These are phyloP conservation scores for Evernia prunastri DNA, from an alignment of 495 filamentous ascomycete genomes.

Conservation along the genomic window DNA sequence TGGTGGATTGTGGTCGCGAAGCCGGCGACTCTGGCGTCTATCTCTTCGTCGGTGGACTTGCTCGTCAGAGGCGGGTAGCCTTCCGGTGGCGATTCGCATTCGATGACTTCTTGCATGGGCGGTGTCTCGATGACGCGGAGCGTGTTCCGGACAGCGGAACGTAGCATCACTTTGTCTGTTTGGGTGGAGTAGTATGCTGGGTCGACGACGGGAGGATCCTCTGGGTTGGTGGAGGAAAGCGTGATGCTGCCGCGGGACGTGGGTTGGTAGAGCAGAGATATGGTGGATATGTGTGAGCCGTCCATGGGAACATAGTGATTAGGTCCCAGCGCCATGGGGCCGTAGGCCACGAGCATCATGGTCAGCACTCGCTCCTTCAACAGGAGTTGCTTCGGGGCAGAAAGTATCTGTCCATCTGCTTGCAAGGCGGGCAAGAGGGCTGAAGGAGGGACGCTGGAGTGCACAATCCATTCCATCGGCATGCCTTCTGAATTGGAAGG, in stretches of 20 bases:
- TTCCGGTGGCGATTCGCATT: constrained; percentile 25
- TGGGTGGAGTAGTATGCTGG: constrained; percentile 23
- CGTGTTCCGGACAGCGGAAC: constrained; percentile 25
- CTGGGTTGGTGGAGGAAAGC: not conserved
- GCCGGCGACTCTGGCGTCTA: constrained; percentile 7
- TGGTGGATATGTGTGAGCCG: constrained; percentile 13
- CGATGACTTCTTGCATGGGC: constrained; percentile 24
- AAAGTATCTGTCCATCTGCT: not conserved
- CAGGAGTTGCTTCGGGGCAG: not conserved
- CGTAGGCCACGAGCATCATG: constrained; percentile 31
- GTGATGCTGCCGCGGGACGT: constrained; percentile 18
- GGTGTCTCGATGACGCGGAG: constrained; percentile 21
- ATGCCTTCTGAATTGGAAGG: not conserved
- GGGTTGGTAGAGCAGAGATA: constrained; percentile 7
- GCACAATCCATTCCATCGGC: not conserved
- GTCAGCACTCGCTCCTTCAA: constrained; percentile 12
- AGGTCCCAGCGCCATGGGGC: constrained; percentile 23
- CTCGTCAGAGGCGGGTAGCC: constrained; percentile 3
- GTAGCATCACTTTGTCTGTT: constrained; percentile 30
- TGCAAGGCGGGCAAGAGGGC: not conserved
- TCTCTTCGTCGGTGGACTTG: not conserved
- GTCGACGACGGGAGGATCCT: constrained; percentile 9
- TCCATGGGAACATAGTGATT: constrained; percentile 21
- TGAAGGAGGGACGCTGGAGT: not conserved
- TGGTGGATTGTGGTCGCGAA: constrained; percentile 19